These are phyloP conservation scores for Malassezia obtusa DNA, from an alignment of 1,284 basidiomycete genomes.

Conservation along the genomic window DNA sequence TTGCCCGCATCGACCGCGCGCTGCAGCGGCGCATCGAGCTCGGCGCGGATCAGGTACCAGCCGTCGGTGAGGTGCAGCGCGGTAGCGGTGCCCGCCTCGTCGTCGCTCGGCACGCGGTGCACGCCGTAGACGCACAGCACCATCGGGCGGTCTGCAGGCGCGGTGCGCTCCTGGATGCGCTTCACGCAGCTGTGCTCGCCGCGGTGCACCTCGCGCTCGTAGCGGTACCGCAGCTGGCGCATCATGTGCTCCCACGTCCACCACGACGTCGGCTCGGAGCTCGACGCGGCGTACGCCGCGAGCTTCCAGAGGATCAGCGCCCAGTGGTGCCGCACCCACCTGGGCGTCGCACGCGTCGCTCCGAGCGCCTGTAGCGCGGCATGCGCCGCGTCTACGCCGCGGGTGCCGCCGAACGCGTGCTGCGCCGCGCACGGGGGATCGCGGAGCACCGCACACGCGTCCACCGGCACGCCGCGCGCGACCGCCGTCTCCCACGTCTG, in stretches of 20 bases:
- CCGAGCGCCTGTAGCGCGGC: conserved; percentile 21
- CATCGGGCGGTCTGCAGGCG: conserved; percentile 63
- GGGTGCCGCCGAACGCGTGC: conserved; percentile 25
- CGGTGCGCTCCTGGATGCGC: conserved; percentile 65
- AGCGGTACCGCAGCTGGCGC: conserved; percentile 74
- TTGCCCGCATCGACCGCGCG: conserved; percentile 61
- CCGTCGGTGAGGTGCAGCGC: conserved; percentile 81
- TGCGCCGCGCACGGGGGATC: conserved; percentile 21
- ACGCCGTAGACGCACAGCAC: conserved; percentile 73
- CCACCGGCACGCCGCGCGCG: conserved; percentile 26
- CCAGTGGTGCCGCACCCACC: conserved; percentile 91
- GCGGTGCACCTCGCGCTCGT: conserved; percentile 74
- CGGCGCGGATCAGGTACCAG: conserved; percentile 78
- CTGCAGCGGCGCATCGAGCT: conserved; percentile 62
- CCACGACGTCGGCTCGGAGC: conserved; percentile 1
- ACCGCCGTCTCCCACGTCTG: conserved; percentile 21
- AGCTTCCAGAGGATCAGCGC: conserved; percentile 84
- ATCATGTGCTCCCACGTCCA: conserved; percentile 53
- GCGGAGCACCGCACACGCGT: conserved; percentile 27
- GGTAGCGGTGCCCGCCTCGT: conserved; percentile 40
- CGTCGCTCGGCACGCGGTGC: conserved; percentile 29
- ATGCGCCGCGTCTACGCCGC: conserved; percentile 22
- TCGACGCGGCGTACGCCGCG: conserved; percentile 6
- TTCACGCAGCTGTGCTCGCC: conserved; percentile 71
- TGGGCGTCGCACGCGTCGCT: conserved; percentile 55